Conservation (phyloP, 768 basidiomycete species). For the Fomitopsis serialis region DNA sequence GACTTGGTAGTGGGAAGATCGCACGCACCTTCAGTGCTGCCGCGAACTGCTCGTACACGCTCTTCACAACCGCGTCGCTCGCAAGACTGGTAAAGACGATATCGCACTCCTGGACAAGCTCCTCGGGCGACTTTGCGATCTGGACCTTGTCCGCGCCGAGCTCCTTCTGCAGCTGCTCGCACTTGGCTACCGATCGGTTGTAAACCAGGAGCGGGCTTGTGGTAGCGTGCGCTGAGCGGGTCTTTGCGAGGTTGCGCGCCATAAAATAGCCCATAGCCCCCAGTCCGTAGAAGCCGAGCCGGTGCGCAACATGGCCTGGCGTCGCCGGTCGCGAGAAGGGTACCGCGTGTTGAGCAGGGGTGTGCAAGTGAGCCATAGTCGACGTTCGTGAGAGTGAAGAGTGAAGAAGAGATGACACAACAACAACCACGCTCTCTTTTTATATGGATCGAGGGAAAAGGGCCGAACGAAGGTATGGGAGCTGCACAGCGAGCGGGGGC, state of each 20-base stretch:
- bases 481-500: too few species aligned
- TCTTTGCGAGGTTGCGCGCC: conserved; percentile 72
- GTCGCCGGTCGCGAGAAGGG: conserved; percentile 61
- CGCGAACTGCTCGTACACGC: conserved; percentile 56
- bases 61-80: conserved; percentile 64
- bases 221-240: conserved; percentile 29
- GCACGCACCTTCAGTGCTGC: conserved; percentile 48
- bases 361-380: neutral
- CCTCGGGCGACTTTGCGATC: conserved; percentile 50
- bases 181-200: conserved; percentile 66
- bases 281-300: conserved; percentile 45
- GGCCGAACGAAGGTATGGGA: too few species aligned
- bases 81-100: conserved; percentile 71
- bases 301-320: conserved; percentile 29
- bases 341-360: conserved; percentile 3
- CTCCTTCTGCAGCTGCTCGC: conserved; percentile 50
- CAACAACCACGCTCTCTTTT: neutral
- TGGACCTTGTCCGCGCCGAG: conserved; percentile 47
- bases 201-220: conserved; percentile 60
- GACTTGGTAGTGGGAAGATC: too few species aligned
- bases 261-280: conserved; percentile 73
- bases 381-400: neutral
- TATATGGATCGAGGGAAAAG: neutral
- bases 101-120: conserved; percentile 65
- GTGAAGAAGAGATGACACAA: neutral